Base-by-base conservation (phyloP, 306 rosid genomes). In the Canavalia ensiformis region DNA sequence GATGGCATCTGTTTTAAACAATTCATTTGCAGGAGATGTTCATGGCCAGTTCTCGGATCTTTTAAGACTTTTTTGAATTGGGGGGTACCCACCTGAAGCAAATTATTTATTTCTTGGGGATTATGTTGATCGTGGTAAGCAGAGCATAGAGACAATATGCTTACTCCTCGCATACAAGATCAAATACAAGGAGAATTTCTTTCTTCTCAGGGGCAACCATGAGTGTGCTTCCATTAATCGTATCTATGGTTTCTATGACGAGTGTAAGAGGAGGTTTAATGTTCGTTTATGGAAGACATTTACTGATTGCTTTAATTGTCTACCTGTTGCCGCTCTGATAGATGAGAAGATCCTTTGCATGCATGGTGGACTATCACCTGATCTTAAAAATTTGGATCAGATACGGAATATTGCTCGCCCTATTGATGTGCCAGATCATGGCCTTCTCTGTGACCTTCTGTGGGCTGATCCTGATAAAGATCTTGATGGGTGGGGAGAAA, bases 391-490 rank as follows among this genome's bases (percentile, higher is more conserved):
- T 86, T 77, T 92, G 68, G 94, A 90, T 88, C 95, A 84, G 88
- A 92, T 92, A 18, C 88, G 95, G 82, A 89, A 66, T 84, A 89
- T 92, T 87, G 94, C 97, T 59, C 94, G 95, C 64, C 97, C 97
- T 31, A 82, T 88, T 29, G 97, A 92, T 69, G 93, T 92, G 65
- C 97, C 97, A 31, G 95, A 92, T 85, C 93, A 89, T 64, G 97
- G 97, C 56, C 93, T 92, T 86, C 90, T 92, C 49, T 92, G 97
- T 82, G 97, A 92, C 80, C 90, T 92, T 50, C 88, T 92, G 18
- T 92, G 97, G 97, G 93, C 97, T 69, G 97, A 92, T 87, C 97
- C 97, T 51, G 97, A 92, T 86, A 92, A 89, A 84, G 95, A 92
- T 68, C 76, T 92, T 50, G 95, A 92, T 34, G 97, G 97, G 47